A percentile compares a stretch with the other conserved stretches of the same genome.
Evolutionary conservation across 164 flowering plant species (phyloP).

Genomic region (Nymphaea thermarum): DNA sequence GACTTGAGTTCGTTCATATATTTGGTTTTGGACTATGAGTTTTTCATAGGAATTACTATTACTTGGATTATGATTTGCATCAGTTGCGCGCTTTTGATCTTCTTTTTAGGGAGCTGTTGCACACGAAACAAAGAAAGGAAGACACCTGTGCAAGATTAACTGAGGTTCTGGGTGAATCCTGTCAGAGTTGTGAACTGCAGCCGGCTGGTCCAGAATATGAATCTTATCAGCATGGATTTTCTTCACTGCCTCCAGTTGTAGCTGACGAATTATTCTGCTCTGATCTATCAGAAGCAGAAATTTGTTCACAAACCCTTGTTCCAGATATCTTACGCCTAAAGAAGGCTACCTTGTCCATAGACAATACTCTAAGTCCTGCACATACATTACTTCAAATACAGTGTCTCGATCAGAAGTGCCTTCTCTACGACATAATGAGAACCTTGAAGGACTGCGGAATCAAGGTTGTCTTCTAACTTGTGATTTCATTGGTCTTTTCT

Average conservation of each 20-base stretch:
- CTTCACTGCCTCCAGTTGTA: constrained; percentile 41
- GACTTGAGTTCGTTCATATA: no score
- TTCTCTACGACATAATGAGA: constrained; percentile 67
- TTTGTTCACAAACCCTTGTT: constrained; percentile 43
- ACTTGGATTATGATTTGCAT: no score
- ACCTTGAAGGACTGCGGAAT: constrained; percentile 66
- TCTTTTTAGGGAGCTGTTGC: constrained; percentile 58
- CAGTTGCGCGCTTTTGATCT: no score
- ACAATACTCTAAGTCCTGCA: constrained; percentile 65
- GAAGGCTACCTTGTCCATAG: constrained; percentile 31
- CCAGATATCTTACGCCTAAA: constrained; percentile 43
- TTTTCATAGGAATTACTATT: no score
- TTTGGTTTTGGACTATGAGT: no score
- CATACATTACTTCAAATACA: constrained; percentile 67
- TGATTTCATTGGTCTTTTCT: background rate
- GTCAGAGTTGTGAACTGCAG: constrained; percentile 61
- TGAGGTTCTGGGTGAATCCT: constrained; percentile 57
- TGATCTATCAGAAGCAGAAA: constrained; percentile 36
- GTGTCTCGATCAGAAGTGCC: constrained; percentile 76
- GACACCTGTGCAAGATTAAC: constrained; percentile 39
- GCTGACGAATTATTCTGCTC: constrained; percentile 50
- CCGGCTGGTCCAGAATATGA: constrained; percentile 54
- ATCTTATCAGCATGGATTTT: constrained; percentile 20
- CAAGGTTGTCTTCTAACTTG: constrained; percentile 23
- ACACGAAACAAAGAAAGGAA: constrained; percentile 49